Percentiles rank a stretch among this genome's conserved stretches.
phyloP scores from a whole-genome alignment of 176 grass and related monocot species.

The Bonia amplexicaulis region DNA sequence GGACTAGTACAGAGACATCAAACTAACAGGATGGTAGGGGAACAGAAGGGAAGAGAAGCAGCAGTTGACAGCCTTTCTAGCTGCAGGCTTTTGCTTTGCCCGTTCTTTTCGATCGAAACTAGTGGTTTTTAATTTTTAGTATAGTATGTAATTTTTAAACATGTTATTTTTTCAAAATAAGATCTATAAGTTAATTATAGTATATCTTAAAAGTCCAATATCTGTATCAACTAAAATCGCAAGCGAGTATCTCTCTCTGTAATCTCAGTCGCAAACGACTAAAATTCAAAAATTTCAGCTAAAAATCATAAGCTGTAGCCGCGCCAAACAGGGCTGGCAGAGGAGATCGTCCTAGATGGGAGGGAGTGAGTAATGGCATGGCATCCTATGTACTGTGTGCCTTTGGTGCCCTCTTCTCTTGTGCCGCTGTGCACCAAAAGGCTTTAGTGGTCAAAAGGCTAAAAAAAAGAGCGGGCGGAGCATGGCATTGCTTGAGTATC shows the following conservation, averaged over 20 bases:
- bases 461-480: neutral
- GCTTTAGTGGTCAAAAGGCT: slow-evolving; percentile 44
- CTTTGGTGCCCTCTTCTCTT: neutral
- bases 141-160: too few relatives aligned
- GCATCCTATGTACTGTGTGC: slow-evolving; percentile 25
- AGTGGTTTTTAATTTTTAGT: too few relatives aligned
- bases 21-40: neutral
- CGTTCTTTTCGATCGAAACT: too few relatives aligned
- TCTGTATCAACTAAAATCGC: too few relatives aligned
- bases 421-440: neutral
- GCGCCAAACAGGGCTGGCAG: too few relatives aligned
- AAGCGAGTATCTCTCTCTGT: too few relatives aligned
- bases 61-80: slow-evolving; percentile 12
- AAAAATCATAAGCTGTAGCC: too few relatives aligned
- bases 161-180: too few relatives aligned
- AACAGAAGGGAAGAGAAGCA: neutral
- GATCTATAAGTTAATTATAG: too few relatives aligned
- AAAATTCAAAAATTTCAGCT: too few relatives aligned
- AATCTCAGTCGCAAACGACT: too few relatives aligned
- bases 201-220: too few relatives aligned
- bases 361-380: neutral
- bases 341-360: slow-evolving; percentile 31
- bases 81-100: slow-evolving; percentile 41
- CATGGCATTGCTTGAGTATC: slow-evolving; percentile 48
- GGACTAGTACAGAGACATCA: neutral